A percentile compares a stretch with the other conserved stretches of the same genome.
These are phyloP conservation scores for Dictyostelium discoideum DNA, from an alignment of 78 protist genomes.

Conservation along the genomic window DNA sequence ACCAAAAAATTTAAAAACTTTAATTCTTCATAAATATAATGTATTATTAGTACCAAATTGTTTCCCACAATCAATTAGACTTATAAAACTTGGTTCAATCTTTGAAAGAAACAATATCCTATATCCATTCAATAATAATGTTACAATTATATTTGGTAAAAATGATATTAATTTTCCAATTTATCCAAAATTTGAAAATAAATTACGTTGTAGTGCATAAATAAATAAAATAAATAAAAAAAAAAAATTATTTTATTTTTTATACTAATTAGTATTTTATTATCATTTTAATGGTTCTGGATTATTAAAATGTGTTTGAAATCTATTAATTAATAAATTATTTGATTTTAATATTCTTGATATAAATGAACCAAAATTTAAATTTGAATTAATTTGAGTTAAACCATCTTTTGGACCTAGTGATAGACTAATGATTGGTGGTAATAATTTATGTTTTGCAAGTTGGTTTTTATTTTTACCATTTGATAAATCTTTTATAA, in stretches of 20 bases:
- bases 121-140: background rate
- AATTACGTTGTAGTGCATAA: background rate
- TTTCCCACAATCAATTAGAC: background rate
- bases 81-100: background rate
- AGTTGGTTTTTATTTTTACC: background rate
- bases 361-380: conserved; percentile 18
- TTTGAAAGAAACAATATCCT: background rate
- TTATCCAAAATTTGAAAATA: background rate
- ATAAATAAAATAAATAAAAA: too few species aligned
- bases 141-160: background rate
- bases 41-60: background rate
- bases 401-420: conserved; percentile 54
- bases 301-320: background rate
- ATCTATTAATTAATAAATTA: background rate
- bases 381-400: conserved; percentile 12
- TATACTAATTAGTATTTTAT: background rate
- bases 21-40: background rate
- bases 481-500: background rate
- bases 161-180: background rate
- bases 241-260: background rate
- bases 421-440: conserved; percentile 17
- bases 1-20: background rate
- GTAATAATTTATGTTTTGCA: background rate
- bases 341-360: background rate
- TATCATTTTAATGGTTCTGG: background rate